Evolutionary conservation across 257 asterid species (phyloP).

Genomic region (Solanum chaucha): DNA sequence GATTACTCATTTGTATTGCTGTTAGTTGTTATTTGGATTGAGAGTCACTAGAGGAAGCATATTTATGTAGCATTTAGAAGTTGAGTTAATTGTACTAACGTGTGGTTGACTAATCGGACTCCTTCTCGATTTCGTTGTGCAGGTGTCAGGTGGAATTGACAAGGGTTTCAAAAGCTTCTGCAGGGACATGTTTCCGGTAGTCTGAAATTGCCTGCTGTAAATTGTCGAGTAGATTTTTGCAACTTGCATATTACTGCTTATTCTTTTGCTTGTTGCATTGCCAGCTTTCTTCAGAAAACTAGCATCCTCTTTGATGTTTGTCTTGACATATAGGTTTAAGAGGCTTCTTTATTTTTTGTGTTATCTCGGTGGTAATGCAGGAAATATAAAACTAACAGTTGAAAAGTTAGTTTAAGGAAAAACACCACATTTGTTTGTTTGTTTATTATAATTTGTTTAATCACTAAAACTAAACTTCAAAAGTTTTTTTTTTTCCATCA

Average conservation of each 20-base stretch:
- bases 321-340: not conserved
- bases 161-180: constrained; percentile 46
- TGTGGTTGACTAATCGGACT: not conserved
- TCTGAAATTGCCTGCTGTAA: not conserved
- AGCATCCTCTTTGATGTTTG: not conserved
- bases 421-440: not conserved
- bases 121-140: constrained; percentile 5
- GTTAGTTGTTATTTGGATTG: not conserved
- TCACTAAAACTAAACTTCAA: not conserved
- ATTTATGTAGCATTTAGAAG: not conserved
- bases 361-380: not conserved
- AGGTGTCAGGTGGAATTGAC: constrained; percentile 36
- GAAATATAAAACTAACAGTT: not conserved
- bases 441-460: not conserved
- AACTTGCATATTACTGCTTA: not conserved
- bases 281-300: not conserved
- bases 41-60: not conserved
- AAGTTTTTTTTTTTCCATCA: not conserved
- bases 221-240: not conserved
- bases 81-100: not conserved
- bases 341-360: not conserved
- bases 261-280: not conserved
- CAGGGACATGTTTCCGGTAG: constrained; percentile 58
- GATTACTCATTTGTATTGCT: not conserved
- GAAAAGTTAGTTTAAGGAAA: not conserved